These are phyloP conservation scores for Cylindrotheca closterium DNA, from an alignment of 108 stramenopile genomes.

Conservation along the genomic window DNA sequence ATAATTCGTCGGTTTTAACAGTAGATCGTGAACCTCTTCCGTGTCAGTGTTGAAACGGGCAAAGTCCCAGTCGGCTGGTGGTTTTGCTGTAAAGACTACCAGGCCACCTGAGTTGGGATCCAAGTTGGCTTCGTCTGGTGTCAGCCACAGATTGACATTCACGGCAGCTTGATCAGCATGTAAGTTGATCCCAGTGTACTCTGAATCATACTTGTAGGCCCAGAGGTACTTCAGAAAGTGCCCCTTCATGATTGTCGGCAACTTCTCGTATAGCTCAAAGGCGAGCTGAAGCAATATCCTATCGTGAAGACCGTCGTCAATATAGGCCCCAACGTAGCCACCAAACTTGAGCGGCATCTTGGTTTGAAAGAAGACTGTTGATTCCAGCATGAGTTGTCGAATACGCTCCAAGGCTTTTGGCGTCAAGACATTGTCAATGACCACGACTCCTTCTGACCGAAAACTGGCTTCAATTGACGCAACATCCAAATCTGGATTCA, in stretches of 20 bases:
- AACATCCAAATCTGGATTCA: constrained; percentile 8
- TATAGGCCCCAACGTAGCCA: constrained; percentile 68
- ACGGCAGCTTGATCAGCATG: constrained; percentile 85
- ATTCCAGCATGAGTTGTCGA: constrained; percentile 36
- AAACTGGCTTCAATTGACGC: constrained; percentile 28
- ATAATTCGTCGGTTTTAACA: constrained; percentile 52
- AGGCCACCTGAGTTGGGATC: constrained; percentile 67
- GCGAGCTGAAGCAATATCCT: constrained; percentile 54
- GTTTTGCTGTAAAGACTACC: constrained; percentile 72
- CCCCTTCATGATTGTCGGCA: constrained; percentile 57
- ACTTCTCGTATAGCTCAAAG: constrained; percentile 39
- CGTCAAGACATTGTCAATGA: constrained; percentile 45
- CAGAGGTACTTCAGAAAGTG: constrained; percentile 64
- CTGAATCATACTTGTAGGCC: constrained; percentile 53
- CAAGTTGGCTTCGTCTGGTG: constrained; percentile 71
- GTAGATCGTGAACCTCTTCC: constrained; percentile 43
- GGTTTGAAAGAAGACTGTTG: constrained; percentile 61
- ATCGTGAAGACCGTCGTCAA: constrained; percentile 75
- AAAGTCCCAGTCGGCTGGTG: constrained; percentile 63
- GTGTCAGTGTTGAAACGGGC: constrained; percentile 62
- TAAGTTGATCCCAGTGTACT: constrained; percentile 61
- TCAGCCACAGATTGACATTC: constrained; percentile 84
- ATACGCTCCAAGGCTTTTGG: constrained; percentile 30
- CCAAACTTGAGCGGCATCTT: constrained; percentile 65
- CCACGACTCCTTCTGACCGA: constrained; percentile 29